Evolutionary conservation across 352 stramenopile genomes (phyloP), one percentile per base, ranked within the genome.

Genomic region (Pythium sp.): DNA sequence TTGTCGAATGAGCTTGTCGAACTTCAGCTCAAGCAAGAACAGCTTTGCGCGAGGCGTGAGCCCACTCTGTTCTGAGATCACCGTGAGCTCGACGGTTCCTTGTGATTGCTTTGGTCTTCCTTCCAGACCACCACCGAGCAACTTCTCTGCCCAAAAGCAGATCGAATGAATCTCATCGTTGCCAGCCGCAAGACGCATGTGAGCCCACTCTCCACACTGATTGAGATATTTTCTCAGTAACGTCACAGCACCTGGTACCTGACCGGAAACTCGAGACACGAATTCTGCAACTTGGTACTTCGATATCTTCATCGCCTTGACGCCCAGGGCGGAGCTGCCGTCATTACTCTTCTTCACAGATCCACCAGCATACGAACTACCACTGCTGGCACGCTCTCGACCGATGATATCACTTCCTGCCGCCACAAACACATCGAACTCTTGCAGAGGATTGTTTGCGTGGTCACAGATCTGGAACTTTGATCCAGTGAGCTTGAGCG

Each of bases 11-110:
- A 89, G 55, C 38, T 68, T 59, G 67, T 91, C 82, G 18, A 90
- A 77, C 20, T 74, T 82, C 5, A 90, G 66, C 72, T 92, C 84
- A 24, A 92, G 70, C 15, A 91, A 34, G 46, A 92, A 88, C 30
- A 91, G 62, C 11, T 75, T 78, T 8, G 84, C 70, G 5, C 67
- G 38, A 26, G 80, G 62, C 7, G 71, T 75, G 28, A 91, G 65
- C 49, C 72, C 74, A 66, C 15, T 32, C 28, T 32, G 59, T 15
- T 24, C 49, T 49, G 36, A 34, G 5, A 28, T 60, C n/a, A 32
- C 20, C 5, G 62, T 53, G 41, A 63, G 41, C 46, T 59, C 55
- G n/a, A 71, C 51, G 9, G 11, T 68, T 26, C 53, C 51, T 62
- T 68, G 62, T 22, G 32, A 9, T 20, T 60, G 54, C 65, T 65